phyloP scores from a whole-genome alignment of 805 yeast genomes.

The Dipodascus albidus region DNA sequence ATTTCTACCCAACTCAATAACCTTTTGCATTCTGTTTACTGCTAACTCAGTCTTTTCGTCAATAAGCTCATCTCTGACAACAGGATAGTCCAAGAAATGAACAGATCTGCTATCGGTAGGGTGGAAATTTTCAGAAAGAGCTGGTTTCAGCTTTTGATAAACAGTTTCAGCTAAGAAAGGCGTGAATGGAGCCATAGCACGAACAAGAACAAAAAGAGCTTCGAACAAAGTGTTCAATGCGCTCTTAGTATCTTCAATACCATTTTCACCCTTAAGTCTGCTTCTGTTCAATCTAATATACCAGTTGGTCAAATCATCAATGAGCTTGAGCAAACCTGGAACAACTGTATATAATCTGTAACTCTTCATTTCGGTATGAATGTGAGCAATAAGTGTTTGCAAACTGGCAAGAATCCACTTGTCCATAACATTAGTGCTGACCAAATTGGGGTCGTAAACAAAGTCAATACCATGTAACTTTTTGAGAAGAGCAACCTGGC shows the following conservation, averaged over 20 bases:
- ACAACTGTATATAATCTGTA: slow-evolving; percentile 94
- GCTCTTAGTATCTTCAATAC: slow-evolving; percentile 67
- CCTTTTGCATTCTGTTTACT: slow-evolving; percentile 91
- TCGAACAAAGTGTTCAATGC: slow-evolving; percentile 89
- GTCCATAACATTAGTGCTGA: slow-evolving; percentile 88
- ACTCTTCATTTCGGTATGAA: slow-evolving; percentile 80
- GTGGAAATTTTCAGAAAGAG: slow-evolving; percentile 33
- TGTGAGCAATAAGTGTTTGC: slow-evolving; percentile 77
- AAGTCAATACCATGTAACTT: slow-evolving; percentile 64
- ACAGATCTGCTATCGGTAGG: slow-evolving; percentile 67
- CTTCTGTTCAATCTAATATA: slow-evolving; percentile 96
- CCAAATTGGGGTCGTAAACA: slow-evolving; percentile 52
- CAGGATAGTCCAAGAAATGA: slow-evolving; percentile 89
- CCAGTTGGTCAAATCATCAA: slow-evolving; percentile 97
- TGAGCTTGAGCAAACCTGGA: slow-evolving; percentile 76
- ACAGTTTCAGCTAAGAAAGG: slow-evolving; percentile 91
- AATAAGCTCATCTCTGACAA: slow-evolving; percentile 64
- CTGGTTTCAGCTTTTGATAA: slow-evolving; percentile 60
- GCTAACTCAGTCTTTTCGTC: slow-evolving; percentile 80
- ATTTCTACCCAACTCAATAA: slow-evolving; percentile 90
- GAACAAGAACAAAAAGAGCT: slow-evolving; percentile 73
- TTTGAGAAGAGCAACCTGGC: slow-evolving; percentile 75
- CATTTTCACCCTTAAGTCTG: slow-evolving; percentile 93
- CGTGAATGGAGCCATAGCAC: slow-evolving; percentile 99
- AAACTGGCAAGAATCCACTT: slow-evolving; percentile 94